A percentile compares a stretch with the other conserved stretches of the same genome.
Evolutionary conservation across 768 basidiomycete species (phyloP).

Genomic region (Solioccasus polychromus): DNA sequence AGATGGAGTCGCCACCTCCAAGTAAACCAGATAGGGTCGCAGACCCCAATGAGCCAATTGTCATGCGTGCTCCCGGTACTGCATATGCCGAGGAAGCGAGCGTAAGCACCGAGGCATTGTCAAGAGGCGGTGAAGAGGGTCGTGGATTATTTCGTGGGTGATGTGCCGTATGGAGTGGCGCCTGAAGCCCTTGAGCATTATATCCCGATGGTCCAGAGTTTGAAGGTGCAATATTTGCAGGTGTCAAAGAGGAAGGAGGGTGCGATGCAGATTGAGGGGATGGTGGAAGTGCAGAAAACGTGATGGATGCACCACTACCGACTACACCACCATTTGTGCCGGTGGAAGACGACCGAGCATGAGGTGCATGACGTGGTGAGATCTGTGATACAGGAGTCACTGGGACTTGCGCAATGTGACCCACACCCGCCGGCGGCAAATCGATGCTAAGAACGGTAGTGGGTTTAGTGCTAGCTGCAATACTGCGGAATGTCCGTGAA

Average conservation of each 20-base stretch:
- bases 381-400: slow-evolving; percentile 52
- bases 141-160: slow-evolving; percentile 96
- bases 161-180: slow-evolving; percentile 86
- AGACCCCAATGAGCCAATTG: slow-evolving; percentile 43
- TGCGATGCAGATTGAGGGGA: slow-evolving; percentile 44
- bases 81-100: slow-evolving; percentile 93
- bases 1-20: slow-evolving; percentile 58
- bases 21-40: slow-evolving; percentile 48
- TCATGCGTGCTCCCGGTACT: slow-evolving; percentile 53
- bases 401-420: slow-evolving; percentile 88
- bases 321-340: slow-evolving; percentile 45
- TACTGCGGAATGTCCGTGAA: slow-evolving; percentile 77
- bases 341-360: slow-evolving; percentile 61
- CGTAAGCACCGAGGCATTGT: slow-evolving; percentile 91
- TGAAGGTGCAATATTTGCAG: slow-evolving; percentile 17
- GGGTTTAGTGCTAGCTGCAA: slow-evolving; percentile 88
- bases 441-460: slow-evolving; percentile 94
- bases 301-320: slow-evolving; percentile 57
- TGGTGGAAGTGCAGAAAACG: slow-evolving; percentile 68
- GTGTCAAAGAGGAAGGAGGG: slow-evolving; percentile 36
- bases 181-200: slow-evolving; percentile 49
- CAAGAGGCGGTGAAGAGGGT: slow-evolving; percentile 84
- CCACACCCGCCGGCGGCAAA: slow-evolving; percentile 74
- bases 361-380: slow-evolving; percentile 50
- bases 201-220: slow-evolving; percentile 32